These are phyloP conservation scores for Pholiota conissans DNA, from an alignment of 768 basidiomycete genomes.

Conservation along the genomic window DNA sequence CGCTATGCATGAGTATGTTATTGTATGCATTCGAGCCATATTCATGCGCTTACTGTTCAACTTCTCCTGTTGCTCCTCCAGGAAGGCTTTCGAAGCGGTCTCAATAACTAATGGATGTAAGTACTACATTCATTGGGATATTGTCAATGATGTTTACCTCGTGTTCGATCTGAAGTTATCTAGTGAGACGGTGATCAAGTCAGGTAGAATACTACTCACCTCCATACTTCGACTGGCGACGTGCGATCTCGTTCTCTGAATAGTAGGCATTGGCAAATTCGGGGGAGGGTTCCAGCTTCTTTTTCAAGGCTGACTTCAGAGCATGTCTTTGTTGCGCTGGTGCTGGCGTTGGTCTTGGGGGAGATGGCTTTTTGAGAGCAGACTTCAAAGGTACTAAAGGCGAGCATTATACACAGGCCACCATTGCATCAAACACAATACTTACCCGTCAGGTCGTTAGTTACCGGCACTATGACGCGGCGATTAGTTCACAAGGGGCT, in stretches of 20 bases:
- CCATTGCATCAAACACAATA: not conserved
- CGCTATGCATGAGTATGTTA: not conserved
- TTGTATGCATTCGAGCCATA: not conserved
- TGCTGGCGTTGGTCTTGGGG: not conserved
- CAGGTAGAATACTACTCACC: constrained; percentile 1
- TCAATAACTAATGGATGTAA: constrained; percentile 12
- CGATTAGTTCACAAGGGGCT: not conserved
- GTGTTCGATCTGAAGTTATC: constrained; percentile 1
- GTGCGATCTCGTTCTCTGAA: constrained; percentile 20
- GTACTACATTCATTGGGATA: not conserved
- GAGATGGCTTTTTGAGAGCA: constrained; percentile 16
- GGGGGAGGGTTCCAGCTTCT: constrained; percentile 2
- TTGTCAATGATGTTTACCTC: not conserved
- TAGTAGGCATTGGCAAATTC: constrained; percentile 17
- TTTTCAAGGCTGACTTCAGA: constrained; percentile 25
- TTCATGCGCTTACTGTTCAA: constrained; percentile 8
- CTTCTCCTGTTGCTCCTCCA: constrained; percentile 23
- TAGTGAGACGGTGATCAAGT: not conserved
- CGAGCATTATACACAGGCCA: not conserved
- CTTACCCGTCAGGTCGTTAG: constrained; percentile 10
- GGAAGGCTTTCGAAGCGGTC: constrained; percentile 22
- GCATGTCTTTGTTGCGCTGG: constrained; percentile 5
- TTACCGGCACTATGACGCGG: not conserved
- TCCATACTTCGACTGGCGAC: constrained; percentile 1
- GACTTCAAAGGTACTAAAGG: constrained; percentile 13